Conservation (phyloP, 1,284 basidiomycete species). For the Ceratobasidium sp. region DNA sequence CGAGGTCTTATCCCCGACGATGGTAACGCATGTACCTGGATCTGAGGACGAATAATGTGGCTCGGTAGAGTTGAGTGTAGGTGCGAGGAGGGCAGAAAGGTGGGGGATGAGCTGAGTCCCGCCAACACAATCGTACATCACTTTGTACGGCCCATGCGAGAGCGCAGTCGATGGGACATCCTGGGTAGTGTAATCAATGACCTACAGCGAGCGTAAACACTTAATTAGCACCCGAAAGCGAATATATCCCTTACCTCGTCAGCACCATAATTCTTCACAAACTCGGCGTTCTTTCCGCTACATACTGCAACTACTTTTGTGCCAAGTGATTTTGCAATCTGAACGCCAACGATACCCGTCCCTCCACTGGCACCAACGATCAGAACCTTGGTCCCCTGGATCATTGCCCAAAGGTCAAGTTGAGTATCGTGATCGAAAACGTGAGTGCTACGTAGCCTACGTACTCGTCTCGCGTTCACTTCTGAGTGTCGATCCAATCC, state of each 20-base stretch:
- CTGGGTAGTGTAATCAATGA: slow-evolving; percentile 11
- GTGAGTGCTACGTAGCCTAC: background rate
- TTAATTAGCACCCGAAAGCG: background rate
- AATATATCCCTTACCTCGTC: background rate
- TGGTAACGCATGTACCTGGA: slow-evolving; percentile 7
- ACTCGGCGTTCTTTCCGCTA: slow-evolving; percentile 8
- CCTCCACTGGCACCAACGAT: slow-evolving; percentile 10
- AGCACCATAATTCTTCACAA: slow-evolving; percentile 9
- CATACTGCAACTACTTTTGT: slow-evolving; percentile 6
- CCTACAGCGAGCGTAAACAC: background rate
- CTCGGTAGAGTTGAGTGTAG: background rate
- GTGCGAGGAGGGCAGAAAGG: background rate
- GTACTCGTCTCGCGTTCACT: background rate
- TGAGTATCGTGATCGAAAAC: background rate
- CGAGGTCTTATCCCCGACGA: slow-evolving; percentile 7
- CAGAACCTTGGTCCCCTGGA: slow-evolving; percentile 12
- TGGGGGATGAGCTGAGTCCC: slow-evolving; percentile 7
- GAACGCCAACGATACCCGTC: slow-evolving; percentile 14
- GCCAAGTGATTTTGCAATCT: slow-evolving; percentile 43
- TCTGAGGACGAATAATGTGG: background rate
- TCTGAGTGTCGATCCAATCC: slow-evolving; percentile 3
- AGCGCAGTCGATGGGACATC: background rate
- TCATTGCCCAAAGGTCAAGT: background rate
- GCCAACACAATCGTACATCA: slow-evolving; percentile 23
- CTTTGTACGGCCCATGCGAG: slow-evolving; percentile 1